Evolutionary conservation across 768 basidiomycete genomes (phyloP), one percentile per base, ranked within the genome.

Genomic region (Podaxis rugospora): DNA sequence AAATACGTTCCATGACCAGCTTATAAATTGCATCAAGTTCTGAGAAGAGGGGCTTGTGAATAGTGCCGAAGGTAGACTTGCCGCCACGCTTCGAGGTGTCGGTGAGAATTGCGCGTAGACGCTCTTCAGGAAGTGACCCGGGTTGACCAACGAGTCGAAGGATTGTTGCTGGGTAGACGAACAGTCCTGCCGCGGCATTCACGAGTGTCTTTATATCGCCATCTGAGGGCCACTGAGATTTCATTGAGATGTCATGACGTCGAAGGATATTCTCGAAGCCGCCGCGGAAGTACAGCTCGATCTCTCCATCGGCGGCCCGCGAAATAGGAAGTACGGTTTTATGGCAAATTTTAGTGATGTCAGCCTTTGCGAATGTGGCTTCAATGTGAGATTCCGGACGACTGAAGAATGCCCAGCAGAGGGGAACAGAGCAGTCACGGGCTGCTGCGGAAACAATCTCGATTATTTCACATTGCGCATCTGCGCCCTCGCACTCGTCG

Each of bases 141-240:
- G 65, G 51, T 13, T 66, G 66, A 21, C 63, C 68, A 14, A 71
- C 64, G 42, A 68, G 69, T 53, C 68, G 67, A 52, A 68, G 54
- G 2, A 70, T 68, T 0, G 71, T 68, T 16, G 66, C 37, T 1
- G 71, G 68, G 50, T 70, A 72, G 13, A 73, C 66, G 51, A 73
- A 73, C 14, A 70, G 58, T 1, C 71, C 67, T 0, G 62, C 60
- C 0, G 72, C 63, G 40, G 65, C 66, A 5, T 62, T 23, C 10
- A 73, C 68, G 10, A 66, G 53, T 4, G 3, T 56, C 9, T 55
- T 6, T 6, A 68, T 49, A 61, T 44, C 57, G 2, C 9, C 11
- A 10, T 58, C 47, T 3, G 62, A 55, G 1, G 67, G 67, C 66
- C 66, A 66, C 7, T 47, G 28, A 16, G 23, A 25, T 11, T 5